Base-by-base conservation (phyloP, 495 filamentous ascomycete species). In the Penicillium antarcticum region DNA sequence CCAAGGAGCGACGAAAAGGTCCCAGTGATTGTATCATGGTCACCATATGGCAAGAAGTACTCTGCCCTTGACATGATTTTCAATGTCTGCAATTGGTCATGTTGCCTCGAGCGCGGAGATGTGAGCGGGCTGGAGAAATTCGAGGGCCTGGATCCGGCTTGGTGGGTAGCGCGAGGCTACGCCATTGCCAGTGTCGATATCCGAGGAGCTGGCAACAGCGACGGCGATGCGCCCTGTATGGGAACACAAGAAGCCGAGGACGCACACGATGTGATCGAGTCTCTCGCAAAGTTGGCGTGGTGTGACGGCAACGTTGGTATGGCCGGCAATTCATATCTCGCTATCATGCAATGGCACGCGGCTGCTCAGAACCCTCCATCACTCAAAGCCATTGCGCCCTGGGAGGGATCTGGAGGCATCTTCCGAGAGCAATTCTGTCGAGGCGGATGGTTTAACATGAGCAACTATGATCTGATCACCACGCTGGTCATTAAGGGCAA, bases 391-490 rank as follows among this genome's bases (percentile, higher is more conserved):
- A 74, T 76, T 26, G 65, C 72, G 9, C 75, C 73, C 1, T 73
- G 67, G 68, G 73, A 75, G 31, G 71, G 69, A 0, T 57, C 54
- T 21, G 53, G 53, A 0, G 73, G 76, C 43, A 57, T 72, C 14
- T 75, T 70, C 45, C 57, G 71, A 0, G 71, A 76, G 5, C 51
- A 51, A 11, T 58, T 51, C 34, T 35, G 17, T 16, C 45, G 51
- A 11, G 52, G 83, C 80, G 69, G 85, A 84, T 58, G 77, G 76
- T 58, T 62, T 38, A 17, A 23, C 40, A 35, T 32, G 14, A 45
- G 40, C 24, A 32, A 44, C 3, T 55, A 40, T 17, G 48, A 56
- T 10, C 19, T 23, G 24, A 24, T 44, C n/a, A 49, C 51, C 18
- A 29, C 32, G 24, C 37, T 38, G 9, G 23, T 29, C 16, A 45